Evolutionary conservation across 2,329 filamentous ascomycete genomes (phyloP).

Genomic region (Hymenoscyphus scutula): DNA sequence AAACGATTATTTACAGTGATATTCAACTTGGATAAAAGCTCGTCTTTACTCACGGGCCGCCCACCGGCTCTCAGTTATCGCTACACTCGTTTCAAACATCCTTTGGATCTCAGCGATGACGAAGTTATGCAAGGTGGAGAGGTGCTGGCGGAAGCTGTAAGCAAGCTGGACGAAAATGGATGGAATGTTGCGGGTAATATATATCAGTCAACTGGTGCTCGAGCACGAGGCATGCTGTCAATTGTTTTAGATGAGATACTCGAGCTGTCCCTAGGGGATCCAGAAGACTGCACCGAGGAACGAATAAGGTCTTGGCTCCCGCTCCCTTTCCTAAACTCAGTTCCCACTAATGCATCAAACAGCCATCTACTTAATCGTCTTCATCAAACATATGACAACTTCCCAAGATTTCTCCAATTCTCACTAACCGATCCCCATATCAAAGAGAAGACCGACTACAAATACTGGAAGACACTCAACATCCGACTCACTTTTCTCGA

Average conservation of each 20-base stretch:
- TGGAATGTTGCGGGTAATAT: constrained; percentile 50
- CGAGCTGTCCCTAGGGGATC: constrained; percentile 46
- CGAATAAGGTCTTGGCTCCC: constrained; percentile 23
- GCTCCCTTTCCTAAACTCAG: neutral
- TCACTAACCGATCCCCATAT: constrained; percentile 43
- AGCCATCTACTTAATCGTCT: constrained; percentile 23
- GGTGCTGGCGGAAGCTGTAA: constrained; percentile 40
- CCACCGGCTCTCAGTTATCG: constrained; percentile 52
- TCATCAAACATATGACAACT: constrained; percentile 40
- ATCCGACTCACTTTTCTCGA: constrained; percentile 51
- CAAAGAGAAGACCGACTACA: constrained; percentile 35
- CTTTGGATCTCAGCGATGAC: constrained; percentile 53
- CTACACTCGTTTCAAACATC: constrained; percentile 52
- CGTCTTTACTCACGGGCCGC: constrained; percentile 51
- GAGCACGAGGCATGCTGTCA: constrained; percentile 48
- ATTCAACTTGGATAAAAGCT: constrained; percentile 49
- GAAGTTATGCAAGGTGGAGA: constrained; percentile 44
- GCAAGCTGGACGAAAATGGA: constrained; percentile 46
- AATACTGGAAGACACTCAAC: constrained; percentile 47
- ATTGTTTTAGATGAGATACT: constrained; percentile 57
- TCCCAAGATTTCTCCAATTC: constrained; percentile 36
- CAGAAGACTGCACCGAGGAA: constrained; percentile 23
- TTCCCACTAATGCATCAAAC: neutral
- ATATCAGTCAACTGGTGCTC: constrained; percentile 44
- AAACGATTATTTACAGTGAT: constrained; percentile 39